Percentiles rank a stretch among this genome's conserved stretches.
phyloP scores from a whole-genome alignment of 2,329 filamentous ascomycete species.

The Ascochyta pisi region DNA sequence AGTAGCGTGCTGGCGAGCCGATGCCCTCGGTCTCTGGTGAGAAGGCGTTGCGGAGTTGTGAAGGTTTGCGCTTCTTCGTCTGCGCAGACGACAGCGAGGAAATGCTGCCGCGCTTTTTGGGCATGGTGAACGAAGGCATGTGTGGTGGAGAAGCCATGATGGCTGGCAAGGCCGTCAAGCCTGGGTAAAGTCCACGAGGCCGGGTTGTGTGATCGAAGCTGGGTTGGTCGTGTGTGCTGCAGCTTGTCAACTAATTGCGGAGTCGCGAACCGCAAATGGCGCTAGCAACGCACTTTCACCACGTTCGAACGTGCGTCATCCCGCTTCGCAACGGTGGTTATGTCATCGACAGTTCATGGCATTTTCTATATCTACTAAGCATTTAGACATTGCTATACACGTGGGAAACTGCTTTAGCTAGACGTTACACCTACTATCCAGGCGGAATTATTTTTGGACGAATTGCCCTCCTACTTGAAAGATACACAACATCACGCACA shows the following conservation, averaged over 20 bases:
- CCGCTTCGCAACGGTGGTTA: conserved; percentile 26
- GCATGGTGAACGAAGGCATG: conserved; percentile 59
- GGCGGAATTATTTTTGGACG: no score
- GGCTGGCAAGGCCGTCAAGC: conserved; percentile 4
- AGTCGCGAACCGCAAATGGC: conserved; percentile 23
- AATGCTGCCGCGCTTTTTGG: conserved; percentile 69
- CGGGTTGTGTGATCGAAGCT: background rate
- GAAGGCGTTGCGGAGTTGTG: conserved; percentile 79
- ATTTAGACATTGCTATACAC: conserved; percentile 3
- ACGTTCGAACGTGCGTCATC: conserved; percentile 21
- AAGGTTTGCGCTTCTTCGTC: conserved; percentile 74
- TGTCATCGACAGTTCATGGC: conserved; percentile 32
- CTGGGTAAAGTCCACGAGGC: background rate
- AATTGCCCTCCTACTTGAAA: no score
- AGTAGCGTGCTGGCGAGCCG: conserved; percentile 60
- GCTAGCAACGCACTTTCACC: conserved; percentile 24
- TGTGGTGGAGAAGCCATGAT: conserved; percentile 65
- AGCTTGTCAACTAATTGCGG: conserved; percentile 6
- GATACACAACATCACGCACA: background rate
- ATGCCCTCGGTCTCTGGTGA: conserved; percentile 66
- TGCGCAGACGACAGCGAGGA: conserved; percentile 55
- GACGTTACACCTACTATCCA: no score
- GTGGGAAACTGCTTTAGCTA: no score
- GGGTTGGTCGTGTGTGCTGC: conserved; percentile 2
- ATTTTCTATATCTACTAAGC: conserved; percentile 19